These are phyloP conservation scores for Coffea eugenioides DNA, from an alignment of 257 asterid species.

Conservation along the genomic window DNA sequence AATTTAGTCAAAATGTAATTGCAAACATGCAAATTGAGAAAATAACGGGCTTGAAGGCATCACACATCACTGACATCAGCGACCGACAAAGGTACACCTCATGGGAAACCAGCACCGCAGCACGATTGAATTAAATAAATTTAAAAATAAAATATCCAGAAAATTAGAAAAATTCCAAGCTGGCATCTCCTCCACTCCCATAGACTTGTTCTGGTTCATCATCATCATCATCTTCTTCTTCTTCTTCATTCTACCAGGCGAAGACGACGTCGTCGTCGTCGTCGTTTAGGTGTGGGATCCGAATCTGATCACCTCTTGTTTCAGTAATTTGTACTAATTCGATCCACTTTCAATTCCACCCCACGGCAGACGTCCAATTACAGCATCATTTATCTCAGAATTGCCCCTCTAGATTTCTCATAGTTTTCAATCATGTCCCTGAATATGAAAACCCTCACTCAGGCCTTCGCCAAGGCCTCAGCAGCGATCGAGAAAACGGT, in stretches of 20 bases:
- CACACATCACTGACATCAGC: too few species aligned
- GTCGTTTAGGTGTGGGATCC: not conserved
- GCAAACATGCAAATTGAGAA: too few species aligned
- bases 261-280: not conserved
- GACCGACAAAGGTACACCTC: too few species aligned
- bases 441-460: conserved; percentile 86
- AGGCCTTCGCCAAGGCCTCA: conserved; percentile 96
- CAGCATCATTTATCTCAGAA: not conserved
- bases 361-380: not conserved
- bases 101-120: not conserved
- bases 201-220: not conserved
- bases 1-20: too few species aligned
- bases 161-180: not conserved
- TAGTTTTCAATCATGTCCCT: conserved; percentile 51
- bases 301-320: not conserved
- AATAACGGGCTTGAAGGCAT: too few species aligned
- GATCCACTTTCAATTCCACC: not conserved
- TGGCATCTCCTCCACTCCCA: not conserved
- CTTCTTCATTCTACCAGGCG: not conserved
- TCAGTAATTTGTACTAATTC: not conserved
- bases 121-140: too few species aligned
- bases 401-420: not conserved
- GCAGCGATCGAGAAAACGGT: conserved; percentile 97
- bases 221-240: too few species aligned
- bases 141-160: too few species aligned